Percentiles rank a stretch among this genome's conserved stretches.
Evolutionary conservation across 139 green algal genomes (phyloP).

Genomic region (Chlamydomonas eustigma): DNA sequence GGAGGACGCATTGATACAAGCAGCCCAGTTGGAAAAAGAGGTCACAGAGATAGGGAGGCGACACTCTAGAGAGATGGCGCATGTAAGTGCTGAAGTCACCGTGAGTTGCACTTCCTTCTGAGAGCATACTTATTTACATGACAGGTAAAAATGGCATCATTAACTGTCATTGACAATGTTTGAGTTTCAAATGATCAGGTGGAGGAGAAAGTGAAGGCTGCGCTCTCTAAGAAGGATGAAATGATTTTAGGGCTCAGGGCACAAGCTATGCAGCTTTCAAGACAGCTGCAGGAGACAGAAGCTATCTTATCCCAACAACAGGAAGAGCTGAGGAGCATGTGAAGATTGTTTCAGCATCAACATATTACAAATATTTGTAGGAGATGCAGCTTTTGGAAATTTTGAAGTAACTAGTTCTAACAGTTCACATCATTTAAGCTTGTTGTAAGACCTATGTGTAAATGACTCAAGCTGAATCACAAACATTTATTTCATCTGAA

Average conservation of each 20-base stretch:
- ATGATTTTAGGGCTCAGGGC: constrained; percentile 32
- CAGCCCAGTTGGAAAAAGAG: constrained; percentile 9
- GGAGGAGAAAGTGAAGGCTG: constrained; percentile 35
- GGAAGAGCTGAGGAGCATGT: constrained; percentile 28
- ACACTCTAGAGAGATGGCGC: constrained; percentile 25
- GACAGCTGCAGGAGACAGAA: constrained; percentile 45
- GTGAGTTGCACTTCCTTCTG: background rate
- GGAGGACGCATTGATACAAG: constrained; percentile 10
- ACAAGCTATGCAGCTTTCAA: constrained; percentile 16
- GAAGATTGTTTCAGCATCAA: no score
- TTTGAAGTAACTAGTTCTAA: no score
- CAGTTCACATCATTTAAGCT: no score
- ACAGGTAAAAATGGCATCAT: no score
- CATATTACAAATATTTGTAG: no score
- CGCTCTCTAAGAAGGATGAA: constrained; percentile 49
- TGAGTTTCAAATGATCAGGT: constrained; percentile 21
- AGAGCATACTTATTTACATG: no score
- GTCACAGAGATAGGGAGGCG: background rate
- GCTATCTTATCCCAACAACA: constrained; percentile 42
- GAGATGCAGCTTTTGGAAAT: no score
- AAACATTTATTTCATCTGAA: no score
- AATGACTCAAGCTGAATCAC: no score
- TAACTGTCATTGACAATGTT: background rate
- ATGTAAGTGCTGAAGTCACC: constrained; percentile 3
- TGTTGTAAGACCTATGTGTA: no score